phyloP scores from a whole-genome alignment of 257 asterid species.

The Nicotiana otophora region DNA sequence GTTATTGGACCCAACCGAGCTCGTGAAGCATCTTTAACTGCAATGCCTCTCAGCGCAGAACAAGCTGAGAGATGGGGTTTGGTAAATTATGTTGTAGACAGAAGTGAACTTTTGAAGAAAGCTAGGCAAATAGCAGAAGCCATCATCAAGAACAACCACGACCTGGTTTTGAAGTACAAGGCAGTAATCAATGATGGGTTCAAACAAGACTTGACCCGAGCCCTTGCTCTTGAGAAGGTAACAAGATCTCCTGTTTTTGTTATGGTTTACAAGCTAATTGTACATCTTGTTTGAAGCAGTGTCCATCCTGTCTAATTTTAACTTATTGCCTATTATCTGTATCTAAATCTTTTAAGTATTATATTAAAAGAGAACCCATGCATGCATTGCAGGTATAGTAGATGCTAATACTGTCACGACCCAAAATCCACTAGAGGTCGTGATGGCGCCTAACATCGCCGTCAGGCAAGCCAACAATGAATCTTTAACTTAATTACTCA shows the following conservation, averaged over 20 bases:
- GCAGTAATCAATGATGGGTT: constrained; percentile 83
- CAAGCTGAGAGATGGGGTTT: constrained; percentile 94
- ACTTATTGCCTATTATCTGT: not conserved
- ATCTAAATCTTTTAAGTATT: not conserved
- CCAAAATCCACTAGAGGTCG: no score
- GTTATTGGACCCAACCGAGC: constrained; percentile 80
- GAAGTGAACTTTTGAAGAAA: constrained; percentile 58
- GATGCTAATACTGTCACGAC: not conserved
- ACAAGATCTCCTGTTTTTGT: not conserved
- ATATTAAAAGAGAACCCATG: not conserved
- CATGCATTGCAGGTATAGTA: not conserved
- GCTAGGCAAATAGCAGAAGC: constrained; percentile 74
- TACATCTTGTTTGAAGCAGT: not conserved
- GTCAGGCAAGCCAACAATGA: no score
- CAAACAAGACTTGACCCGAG: constrained; percentile 60
- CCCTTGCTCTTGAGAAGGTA: constrained; percentile 92
- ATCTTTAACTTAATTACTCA: no score
- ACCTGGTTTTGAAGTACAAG: constrained; percentile 74
- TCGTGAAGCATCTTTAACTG: constrained; percentile 72
- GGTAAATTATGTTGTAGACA: constrained; percentile 86
- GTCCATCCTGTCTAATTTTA: not conserved
- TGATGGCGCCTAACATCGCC: no score
- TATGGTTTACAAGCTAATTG: not conserved
- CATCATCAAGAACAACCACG: constrained; percentile 78
- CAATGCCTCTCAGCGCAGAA: constrained; percentile 69